These are phyloP conservation scores for Peltaster fructicola DNA, from an alignment of 2,329 filamentous ascomycete species.

Conservation along the genomic window DNA sequence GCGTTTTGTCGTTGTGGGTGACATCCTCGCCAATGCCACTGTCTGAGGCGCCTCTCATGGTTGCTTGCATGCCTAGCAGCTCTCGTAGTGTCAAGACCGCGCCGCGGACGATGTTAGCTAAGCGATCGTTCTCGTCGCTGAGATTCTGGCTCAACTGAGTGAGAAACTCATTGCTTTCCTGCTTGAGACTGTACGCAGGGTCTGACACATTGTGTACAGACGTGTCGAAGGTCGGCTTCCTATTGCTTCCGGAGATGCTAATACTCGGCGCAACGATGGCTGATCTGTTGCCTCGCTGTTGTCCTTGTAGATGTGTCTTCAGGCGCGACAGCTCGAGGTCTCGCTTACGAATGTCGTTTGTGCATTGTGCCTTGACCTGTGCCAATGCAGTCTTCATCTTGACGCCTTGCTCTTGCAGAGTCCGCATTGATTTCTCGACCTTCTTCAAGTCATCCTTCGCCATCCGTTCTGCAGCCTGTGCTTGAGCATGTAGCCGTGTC, in stretches of 20 bases:
- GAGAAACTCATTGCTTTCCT: constrained; percentile 82
- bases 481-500: constrained; percentile 50
- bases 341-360: constrained; percentile 77
- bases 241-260: constrained; percentile 32
- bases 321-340: constrained; percentile 77
- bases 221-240: constrained; percentile 27
- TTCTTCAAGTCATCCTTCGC: constrained; percentile 69
- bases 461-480: constrained; percentile 54
- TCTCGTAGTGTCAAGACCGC: constrained; percentile 56
- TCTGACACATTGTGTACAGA: constrained; percentile 32
- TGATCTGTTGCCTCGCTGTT: constrained; percentile 30
- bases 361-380: constrained; percentile 72
- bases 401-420: constrained; percentile 68
- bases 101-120: constrained; percentile 53
- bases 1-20: constrained; percentile 23
- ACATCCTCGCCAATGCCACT: constrained; percentile 15
- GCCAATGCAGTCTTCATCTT: constrained; percentile 62
- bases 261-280: constrained; percentile 31
- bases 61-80: constrained; percentile 35
- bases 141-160: constrained; percentile 67
- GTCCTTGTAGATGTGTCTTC: constrained; percentile 67
- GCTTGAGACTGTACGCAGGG: constrained; percentile 51
- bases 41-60: constrained; percentile 13
- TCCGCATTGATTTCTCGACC: constrained; percentile 53
- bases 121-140: constrained; percentile 78